phyloP scores from a whole-genome alignment of 83 land plant species.

The Picea abies region DNA sequence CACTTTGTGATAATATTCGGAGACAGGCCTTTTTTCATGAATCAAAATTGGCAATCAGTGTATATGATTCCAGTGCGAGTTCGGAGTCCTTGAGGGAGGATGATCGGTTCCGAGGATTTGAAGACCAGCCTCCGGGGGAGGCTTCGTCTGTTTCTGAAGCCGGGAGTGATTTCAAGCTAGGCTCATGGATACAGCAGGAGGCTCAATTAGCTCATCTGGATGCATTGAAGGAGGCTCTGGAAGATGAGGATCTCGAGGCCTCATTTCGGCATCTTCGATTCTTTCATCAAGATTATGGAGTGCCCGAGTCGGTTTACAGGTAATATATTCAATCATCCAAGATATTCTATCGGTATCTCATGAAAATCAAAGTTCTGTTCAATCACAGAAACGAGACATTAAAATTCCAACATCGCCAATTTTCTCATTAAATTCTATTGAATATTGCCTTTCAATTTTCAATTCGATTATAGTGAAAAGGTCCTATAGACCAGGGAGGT shows the following conservation, averaged over 20 bases:
- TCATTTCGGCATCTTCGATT: slow-evolving; percentile 45
- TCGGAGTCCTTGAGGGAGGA: slow-evolving; percentile 15
- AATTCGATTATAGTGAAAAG: no score
- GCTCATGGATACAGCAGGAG: slow-evolving; percentile 25
- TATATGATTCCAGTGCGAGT: slow-evolving; percentile 6
- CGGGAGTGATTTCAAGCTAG: background rate
- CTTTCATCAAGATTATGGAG: slow-evolving; percentile 54
- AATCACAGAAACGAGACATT: no score
- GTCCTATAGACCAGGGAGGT: no score
- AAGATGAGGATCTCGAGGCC: slow-evolving; percentile 37
- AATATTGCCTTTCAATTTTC: no score
- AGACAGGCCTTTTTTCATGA: slow-evolving; percentile 25
- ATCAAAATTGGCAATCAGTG: slow-evolving; percentile 31
- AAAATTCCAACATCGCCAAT: no score
- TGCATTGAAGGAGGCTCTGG: slow-evolving; percentile 34
- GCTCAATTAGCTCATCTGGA: slow-evolving; percentile 64
- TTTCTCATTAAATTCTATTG: no score
- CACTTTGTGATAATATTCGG: slow-evolving; percentile 45
- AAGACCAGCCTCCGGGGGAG: background rate
- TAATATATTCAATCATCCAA: slow-evolving; percentile 11
- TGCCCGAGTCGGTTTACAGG: slow-evolving; percentile 49
- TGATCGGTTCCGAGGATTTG: slow-evolving; percentile 22
- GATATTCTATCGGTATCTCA: no score
- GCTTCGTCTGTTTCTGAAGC: background rate
- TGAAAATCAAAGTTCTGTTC: no score